Evolutionary conservation across 208 protist genomes (phyloP).

Genomic region (Trypanosoma scelopori): DNA sequence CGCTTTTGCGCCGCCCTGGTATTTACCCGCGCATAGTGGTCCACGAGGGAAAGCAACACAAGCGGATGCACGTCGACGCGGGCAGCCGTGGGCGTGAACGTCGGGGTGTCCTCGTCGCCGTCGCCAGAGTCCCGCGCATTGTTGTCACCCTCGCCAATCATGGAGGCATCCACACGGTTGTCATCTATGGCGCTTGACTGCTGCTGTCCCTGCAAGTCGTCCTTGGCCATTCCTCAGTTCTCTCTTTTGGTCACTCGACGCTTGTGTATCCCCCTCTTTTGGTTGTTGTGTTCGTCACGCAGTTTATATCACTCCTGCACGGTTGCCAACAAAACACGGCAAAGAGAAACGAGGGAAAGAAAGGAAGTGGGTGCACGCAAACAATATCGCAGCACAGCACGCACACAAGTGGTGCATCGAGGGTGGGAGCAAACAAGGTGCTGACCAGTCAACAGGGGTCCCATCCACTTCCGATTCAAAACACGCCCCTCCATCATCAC

Average conservation of each 20-base stretch:
- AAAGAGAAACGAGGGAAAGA: too few species aligned
- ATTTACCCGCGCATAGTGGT: constrained; percentile 99
- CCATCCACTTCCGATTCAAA: too few species aligned
- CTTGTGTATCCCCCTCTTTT: not conserved
- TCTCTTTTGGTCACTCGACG: constrained; percentile 11
- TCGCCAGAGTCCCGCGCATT: constrained; percentile 18
- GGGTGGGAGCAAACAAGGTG: too few species aligned
- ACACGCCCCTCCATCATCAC: too few species aligned
- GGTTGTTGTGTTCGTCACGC: too few species aligned
- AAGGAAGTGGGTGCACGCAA: too few species aligned
- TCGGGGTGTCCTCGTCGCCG: not conserved
- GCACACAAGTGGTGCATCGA: too few species aligned
- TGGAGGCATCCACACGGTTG: constrained; percentile 8
- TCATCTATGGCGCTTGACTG: constrained; percentile 5
- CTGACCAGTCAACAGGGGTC: too few species aligned
- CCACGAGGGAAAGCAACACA: constrained; percentile 98
- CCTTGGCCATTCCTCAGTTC: constrained; percentile 16
- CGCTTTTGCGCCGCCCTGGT: constrained; percentile 87
- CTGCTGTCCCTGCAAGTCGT: not conserved
- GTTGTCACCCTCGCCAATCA: constrained; percentile 15
- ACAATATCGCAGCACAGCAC: too few species aligned
- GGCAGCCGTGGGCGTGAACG: constrained; percentile 52
- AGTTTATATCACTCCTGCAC: too few species aligned
- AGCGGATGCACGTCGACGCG: constrained; percentile 98
- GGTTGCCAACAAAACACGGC: too few species aligned